These are phyloP conservation scores for Mortierella antarctica DNA, from an alignment of 192 early-diverging fungal species.

Conservation along the genomic window DNA sequence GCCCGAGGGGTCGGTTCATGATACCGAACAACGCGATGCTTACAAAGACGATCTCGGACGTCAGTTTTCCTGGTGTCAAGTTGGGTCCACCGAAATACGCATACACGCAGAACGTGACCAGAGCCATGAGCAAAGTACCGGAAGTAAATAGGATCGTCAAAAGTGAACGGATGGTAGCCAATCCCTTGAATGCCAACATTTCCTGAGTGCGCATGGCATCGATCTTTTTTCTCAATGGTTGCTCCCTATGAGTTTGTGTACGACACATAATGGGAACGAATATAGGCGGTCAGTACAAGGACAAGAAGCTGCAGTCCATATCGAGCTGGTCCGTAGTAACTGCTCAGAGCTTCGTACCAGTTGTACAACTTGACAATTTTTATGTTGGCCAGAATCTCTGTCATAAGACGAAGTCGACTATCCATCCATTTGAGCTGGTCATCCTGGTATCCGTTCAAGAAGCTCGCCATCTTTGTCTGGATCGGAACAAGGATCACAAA, in stretches of 20 bases:
- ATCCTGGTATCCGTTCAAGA: constrained; percentile 16
- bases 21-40: constrained; percentile 72
- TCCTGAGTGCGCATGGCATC: constrained; percentile 22
- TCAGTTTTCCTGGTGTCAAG: constrained; percentile 20
- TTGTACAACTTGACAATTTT: constrained; percentile 41
- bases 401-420: constrained; percentile 31
- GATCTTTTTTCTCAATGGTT: constrained; percentile 31
- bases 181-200: constrained; percentile 22
- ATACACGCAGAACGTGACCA: constrained; percentile 34
- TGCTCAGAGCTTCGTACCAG: constrained; percentile 17
- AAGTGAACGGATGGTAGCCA: constrained; percentile 21
- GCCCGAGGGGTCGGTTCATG: constrained; percentile 63
- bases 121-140: constrained; percentile 30
- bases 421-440: constrained; percentile 22
- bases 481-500: constrained; percentile 20
- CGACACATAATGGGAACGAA: neutral
- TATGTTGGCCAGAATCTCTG: constrained; percentile 29
- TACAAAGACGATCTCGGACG: constrained; percentile 60
- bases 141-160: constrained; percentile 33
- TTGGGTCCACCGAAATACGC: constrained; percentile 32
- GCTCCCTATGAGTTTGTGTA: constrained; percentile 19
- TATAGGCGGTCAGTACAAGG: neutral
- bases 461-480: constrained; percentile 16
- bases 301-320: neutral
- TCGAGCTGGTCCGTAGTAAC: neutral